Conservation (phyloP, 257 asterid genomes). For the Thymus mandschuricus region DNA sequence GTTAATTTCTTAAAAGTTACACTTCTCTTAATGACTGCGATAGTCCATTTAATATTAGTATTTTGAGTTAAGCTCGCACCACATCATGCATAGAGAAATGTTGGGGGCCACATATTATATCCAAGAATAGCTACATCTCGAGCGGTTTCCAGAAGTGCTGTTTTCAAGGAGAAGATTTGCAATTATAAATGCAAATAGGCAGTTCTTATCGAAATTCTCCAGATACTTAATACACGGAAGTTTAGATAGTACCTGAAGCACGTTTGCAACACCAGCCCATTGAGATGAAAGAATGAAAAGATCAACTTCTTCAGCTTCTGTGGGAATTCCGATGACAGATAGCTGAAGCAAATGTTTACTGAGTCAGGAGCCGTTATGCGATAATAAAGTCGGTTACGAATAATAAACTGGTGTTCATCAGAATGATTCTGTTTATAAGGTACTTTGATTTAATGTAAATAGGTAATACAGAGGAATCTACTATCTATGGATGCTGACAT, state of each 20-base stretch:
- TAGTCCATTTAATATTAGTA: neutral
- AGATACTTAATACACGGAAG: slow-evolving; percentile 4
- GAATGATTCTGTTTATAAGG: neutral
- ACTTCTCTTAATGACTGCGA: neutral
- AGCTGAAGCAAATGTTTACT: slow-evolving; percentile 51
- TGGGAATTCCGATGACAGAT: slow-evolving; percentile 54
- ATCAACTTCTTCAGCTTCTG: slow-evolving; percentile 66
- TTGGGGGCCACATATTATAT: neutral
- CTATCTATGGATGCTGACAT: neutral
- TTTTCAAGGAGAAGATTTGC: neutral
- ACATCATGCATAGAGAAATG: neutral
- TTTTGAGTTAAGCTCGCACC: neutral
- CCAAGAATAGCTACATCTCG: neutral
- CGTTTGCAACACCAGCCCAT: slow-evolving; percentile 77
- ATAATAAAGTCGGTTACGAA: slow-evolving; percentile 6
- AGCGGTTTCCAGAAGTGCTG: neutral
- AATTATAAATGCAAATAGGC: neutral
- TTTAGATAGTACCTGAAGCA: slow-evolving; percentile 61
- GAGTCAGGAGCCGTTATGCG: slow-evolving; percentile 21
- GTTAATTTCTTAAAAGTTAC: neutral
- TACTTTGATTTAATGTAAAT: slow-evolving; percentile 7
- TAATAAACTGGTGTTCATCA: neutral
- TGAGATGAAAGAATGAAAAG: slow-evolving; percentile 78
- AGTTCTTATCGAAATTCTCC: neutral
- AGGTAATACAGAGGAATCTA: slow-evolving; percentile 8